Conservation (phyloP, 1,139 yeast species). For the Candida labiduridarum region DNA sequence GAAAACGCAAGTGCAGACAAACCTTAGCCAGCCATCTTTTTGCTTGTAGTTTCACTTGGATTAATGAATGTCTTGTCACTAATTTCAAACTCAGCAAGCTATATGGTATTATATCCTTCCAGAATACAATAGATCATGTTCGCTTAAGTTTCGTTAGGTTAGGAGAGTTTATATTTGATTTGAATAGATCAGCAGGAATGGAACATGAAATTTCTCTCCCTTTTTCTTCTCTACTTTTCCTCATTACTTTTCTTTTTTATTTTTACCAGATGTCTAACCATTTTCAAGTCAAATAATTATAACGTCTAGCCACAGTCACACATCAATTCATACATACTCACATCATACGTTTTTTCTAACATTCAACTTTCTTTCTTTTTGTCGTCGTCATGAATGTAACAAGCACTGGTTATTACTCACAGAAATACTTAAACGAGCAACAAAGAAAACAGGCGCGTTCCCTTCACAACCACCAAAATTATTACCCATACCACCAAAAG, state of each 20-base stretch:
- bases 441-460: conserved; percentile 9
- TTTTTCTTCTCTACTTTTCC: neutral
- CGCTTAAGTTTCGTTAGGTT: neutral
- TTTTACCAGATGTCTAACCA: neutral
- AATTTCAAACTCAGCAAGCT: too few species aligned
- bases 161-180: neutral
- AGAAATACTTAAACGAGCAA: conserved; percentile 16
- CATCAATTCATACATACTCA: neutral
- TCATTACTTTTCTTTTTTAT: neutral
- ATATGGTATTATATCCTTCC: neutral
- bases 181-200: neutral
- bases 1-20: neutral
- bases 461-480: conserved; percentile 5
- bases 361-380: neutral
- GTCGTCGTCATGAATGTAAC: conserved; percentile 16
- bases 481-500: conserved; percentile 7
- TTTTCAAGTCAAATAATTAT: neutral
- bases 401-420: conserved; percentile 17
- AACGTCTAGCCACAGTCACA: neutral
- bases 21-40: conserved; percentile 1
- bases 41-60: neutral
- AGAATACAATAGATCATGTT: too few species aligned
- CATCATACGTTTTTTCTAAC: neutral
- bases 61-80: too few species aligned
- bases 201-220: too few species aligned